Percentiles rank a stretch among this genome's conserved stretches.
phyloP scores from a whole-genome alignment of 345 rosid genomes.

The Combretum micranthum region DNA sequence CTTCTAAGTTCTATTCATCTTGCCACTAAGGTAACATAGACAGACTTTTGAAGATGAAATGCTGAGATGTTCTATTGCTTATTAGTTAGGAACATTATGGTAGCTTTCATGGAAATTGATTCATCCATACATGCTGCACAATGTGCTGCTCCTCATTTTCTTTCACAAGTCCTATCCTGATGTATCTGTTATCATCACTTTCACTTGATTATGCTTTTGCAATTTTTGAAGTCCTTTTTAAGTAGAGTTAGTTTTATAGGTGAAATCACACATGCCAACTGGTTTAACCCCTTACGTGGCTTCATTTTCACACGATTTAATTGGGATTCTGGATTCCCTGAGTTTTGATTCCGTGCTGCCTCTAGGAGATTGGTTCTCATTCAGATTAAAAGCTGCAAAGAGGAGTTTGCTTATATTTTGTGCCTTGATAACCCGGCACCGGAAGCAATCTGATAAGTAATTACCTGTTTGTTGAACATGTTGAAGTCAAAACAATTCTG shows the following conservation, averaged over 20 bases:
- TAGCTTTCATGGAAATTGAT: too few species aligned
- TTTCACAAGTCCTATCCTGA: too few species aligned
- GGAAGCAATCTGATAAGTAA: conserved; percentile 82
- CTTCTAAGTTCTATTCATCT: too few species aligned
- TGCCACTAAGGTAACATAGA: too few species aligned
- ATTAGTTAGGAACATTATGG: too few species aligned
- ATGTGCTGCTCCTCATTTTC: too few species aligned
- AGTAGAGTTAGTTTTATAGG: conserved; percentile 38
- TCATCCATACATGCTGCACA: too few species aligned
- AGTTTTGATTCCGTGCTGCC: conserved; percentile 34
- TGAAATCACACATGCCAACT: conserved; percentile 78
- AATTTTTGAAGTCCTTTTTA: conserved; percentile 12
- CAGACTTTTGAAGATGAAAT: too few species aligned
- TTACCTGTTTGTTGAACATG: conserved; percentile 1
- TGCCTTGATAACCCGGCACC: conserved; percentile 65
- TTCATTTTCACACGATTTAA: conserved; percentile 47
- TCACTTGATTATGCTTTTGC: conserved; percentile 11
- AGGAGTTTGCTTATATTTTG: conserved; percentile 72
- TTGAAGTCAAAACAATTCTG: background rate
- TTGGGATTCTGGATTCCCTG: conserved; percentile 56
- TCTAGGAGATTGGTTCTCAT: conserved; percentile 31
- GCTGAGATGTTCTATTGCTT: too few species aligned
- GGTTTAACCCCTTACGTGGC: conserved; percentile 51
- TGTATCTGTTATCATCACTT: background rate
- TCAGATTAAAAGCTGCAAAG: conserved; percentile 67